A percentile compares a stretch with the other conserved stretches of the same genome.
Conservation (phyloP, 169 alveolate species). For the Cyclospora cayetanensis region DNA sequence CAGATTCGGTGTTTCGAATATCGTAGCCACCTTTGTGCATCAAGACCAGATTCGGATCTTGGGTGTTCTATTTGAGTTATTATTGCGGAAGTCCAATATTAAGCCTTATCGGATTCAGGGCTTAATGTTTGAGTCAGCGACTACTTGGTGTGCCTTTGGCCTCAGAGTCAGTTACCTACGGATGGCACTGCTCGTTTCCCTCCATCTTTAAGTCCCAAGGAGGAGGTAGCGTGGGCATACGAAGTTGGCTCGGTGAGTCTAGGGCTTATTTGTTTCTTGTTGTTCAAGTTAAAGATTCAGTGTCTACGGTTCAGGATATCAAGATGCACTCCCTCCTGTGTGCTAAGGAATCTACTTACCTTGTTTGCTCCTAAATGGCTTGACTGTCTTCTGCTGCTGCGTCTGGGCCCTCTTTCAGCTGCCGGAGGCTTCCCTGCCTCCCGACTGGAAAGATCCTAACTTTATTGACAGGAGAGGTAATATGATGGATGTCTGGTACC, state of each 20-base stretch:
- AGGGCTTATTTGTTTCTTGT: not conserved
- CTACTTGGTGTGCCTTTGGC: no score
- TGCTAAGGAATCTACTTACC: not conserved
- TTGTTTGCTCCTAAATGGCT: not conserved
- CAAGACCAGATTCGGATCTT: no score
- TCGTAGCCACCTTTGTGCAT: no score
- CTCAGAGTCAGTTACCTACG: conserved; percentile 79
- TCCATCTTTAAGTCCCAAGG: conserved; percentile 78
- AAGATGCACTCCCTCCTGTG: not conserved
- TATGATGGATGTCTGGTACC: conserved; percentile 82
- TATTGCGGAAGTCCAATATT: no score
- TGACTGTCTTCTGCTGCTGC: not conserved
- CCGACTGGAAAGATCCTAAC: conserved; percentile 86
- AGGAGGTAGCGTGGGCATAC: conserved; percentile 88
- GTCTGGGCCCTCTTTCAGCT: conserved; percentile 67
- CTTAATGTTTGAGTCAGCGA: not conserved
- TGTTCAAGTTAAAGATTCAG: not conserved
- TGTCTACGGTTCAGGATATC: not conserved
- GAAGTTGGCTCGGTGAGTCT: conserved; percentile 81
- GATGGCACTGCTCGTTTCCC: conserved; percentile 85
- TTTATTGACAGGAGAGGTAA: conserved; percentile 84
- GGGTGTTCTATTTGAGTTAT: no score
- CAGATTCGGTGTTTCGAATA: no score
- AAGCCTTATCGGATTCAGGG: not conserved
- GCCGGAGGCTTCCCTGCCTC: conserved; percentile 87